Conservation (phyloP, 805 yeast species). For the Pichia phayaonensis region DNA sequence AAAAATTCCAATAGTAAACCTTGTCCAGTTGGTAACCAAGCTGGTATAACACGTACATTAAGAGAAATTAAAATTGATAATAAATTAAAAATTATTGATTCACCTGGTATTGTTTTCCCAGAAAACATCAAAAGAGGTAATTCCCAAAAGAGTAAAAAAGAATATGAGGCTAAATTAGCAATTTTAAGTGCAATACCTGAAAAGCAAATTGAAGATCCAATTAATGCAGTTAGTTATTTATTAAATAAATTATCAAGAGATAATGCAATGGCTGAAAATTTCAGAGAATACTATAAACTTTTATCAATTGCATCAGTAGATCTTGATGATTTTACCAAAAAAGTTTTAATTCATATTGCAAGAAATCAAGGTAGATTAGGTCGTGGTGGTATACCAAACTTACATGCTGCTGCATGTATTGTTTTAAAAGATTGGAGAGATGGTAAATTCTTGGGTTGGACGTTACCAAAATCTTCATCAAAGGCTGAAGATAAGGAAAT, state of each 20-base stretch:
- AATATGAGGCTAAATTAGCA: slow-evolving; percentile 83
- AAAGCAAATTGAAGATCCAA: slow-evolving; percentile 76
- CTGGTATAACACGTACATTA: slow-evolving; percentile 90
- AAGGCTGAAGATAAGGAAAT: slow-evolving; percentile 25
- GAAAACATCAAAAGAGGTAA: slow-evolving; percentile 32
- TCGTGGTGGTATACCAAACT: slow-evolving; percentile 87
- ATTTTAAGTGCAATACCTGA: slow-evolving; percentile 86
- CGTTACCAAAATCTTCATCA: slow-evolving; percentile 48
- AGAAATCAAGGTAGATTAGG: slow-evolving; percentile 88
- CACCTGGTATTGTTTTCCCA: slow-evolving; percentile 98
- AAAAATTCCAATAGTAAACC: slow-evolving; percentile 41
- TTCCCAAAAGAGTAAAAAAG: slow-evolving; percentile 37
- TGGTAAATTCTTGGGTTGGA: slow-evolving; percentile 90
- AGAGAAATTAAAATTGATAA: slow-evolving; percentile 90
- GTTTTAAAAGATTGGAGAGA: slow-evolving; percentile 95
- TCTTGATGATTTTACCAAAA: slow-evolving; percentile 72
- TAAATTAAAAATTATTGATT: slow-evolving; percentile 81
- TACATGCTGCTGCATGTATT: slow-evolving; percentile 74
- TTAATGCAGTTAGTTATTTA: slow-evolving; percentile 69
- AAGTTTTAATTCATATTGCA: slow-evolving; percentile 85
- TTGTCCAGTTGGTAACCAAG: slow-evolving; percentile 96
- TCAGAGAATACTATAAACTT: slow-evolving; percentile 64
- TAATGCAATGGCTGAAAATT: slow-evolving; percentile 67
- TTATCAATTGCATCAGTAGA: slow-evolving; percentile 73
- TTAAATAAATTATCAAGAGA: slow-evolving; percentile 70